phyloP scores from a whole-genome alignment of 805 yeast species.

The Wickerhamiella nectarea region DNA sequence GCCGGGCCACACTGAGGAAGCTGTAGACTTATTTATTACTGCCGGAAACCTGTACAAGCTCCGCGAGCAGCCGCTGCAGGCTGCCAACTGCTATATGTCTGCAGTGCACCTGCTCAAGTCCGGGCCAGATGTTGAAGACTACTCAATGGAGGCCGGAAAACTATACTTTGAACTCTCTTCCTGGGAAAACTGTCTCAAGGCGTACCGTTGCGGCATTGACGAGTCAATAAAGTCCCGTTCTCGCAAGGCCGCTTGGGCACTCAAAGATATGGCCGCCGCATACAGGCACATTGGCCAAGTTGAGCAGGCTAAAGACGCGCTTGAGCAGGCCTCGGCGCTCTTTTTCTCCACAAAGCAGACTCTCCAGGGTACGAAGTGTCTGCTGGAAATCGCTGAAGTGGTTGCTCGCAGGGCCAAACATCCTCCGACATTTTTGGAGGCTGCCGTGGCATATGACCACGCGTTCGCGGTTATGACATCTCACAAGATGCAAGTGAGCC shows the following conservation, averaged over 20 bases:
- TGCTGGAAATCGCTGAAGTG: slow-evolving; percentile 3
- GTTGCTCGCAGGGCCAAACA: slow-evolving; percentile 1
- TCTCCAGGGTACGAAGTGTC: neutral
- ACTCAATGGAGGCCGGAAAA: slow-evolving; percentile 10
- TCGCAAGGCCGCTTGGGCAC: slow-evolving; percentile 10
- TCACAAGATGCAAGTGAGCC: slow-evolving; percentile 2
- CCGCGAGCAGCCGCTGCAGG: neutral
- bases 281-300: slow-evolving; percentile 13
- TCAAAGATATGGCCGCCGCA: slow-evolving; percentile 9
- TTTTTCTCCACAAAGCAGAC: neutral
- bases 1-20: slow-evolving; percentile 1
- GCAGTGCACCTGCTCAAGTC: slow-evolving; percentile 2
- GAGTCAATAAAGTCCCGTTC: slow-evolving; percentile 13
- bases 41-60: slow-evolving; percentile 5
- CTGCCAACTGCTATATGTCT: slow-evolving; percentile 4
- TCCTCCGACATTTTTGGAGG: neutral
- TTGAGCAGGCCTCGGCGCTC: slow-evolving; percentile 4
- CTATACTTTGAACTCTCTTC: slow-evolving; percentile 10
- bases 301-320: neutral
- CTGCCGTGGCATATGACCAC: slow-evolving; percentile 3
- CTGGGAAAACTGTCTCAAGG: slow-evolving; percentile 10
- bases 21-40: slow-evolving; percentile 3
- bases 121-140: slow-evolving; percentile 10
- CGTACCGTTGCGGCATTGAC: slow-evolving; percentile 12
- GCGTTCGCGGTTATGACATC: neutral